Base-by-base conservation (phyloP, 2,329 filamentous ascomycete species). In the Phyllosticta citriasiana region DNA sequence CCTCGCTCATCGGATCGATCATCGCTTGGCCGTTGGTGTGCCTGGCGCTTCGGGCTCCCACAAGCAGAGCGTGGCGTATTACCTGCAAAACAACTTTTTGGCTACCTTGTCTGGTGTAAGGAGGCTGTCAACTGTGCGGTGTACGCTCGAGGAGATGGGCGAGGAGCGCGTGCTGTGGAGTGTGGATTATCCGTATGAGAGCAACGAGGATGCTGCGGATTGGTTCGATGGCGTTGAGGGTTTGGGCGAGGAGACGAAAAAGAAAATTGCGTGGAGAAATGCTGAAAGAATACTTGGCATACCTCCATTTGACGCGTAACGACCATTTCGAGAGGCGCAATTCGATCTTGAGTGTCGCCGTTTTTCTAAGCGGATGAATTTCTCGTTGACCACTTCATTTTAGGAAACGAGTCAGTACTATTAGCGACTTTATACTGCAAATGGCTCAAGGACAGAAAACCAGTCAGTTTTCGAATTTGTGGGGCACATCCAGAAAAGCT, bases 31-130 rank as follows among this genome's bases (percentile, higher is more conserved):
- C 0, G 73, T 80, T 0, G 79, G 64, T 22, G 60, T 67, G 19
- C 52, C 68, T 4, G 56, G 40, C 2, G 55, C 55, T 8, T 22
- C 10, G 14, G 55, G 55, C 14, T n/a, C 30, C n/a, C 81, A 79
- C 71, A 77, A 82, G 71, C 76, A 77, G 70, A 72, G 71, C 0
- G 72, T 74, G 64, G 73, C 74, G 19, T 75, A 83, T n/a, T 84
- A 84, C 68, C 83, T 84, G 69, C 73, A 72, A 19, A 65, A 77
- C 35, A 84, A 84, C 67, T 72, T 84, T 60, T 84, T 79, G 78
- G 78, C 84, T 64, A 84, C 82, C 2, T 83, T 82, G 0, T 78
- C 74, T 59, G 82, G 82, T 0, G 78, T 83, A 66, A 84, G 84
- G 65, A 82, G 78, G 0, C 82, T 80, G 0, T 70, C 77, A 0